Percentiles rank a stretch among this genome's conserved stretches.
These are phyloP conservation scores for Alternaria sp. DNA, from an alignment of 2,329 filamentous ascomycete species.

Conservation along the genomic window DNA sequence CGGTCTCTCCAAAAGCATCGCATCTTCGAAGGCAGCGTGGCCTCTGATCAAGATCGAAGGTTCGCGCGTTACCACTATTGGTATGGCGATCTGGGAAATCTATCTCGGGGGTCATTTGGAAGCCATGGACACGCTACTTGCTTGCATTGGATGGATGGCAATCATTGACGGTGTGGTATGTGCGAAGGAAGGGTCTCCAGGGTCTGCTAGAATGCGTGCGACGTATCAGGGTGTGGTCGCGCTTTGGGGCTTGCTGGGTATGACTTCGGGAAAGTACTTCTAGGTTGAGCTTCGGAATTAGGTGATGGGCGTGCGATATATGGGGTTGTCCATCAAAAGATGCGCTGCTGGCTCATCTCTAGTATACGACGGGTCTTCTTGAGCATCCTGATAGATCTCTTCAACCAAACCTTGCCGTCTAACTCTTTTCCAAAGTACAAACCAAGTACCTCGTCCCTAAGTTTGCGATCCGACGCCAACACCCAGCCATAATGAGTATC, in stretches of 20 bases:
- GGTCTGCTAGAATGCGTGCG: constrained; percentile 14
- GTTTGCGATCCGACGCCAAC: constrained; percentile 5
- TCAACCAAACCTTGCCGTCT: neutral
- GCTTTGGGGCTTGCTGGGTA: constrained; percentile 23
- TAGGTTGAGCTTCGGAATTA: neutral
- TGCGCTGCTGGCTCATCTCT: neutral
- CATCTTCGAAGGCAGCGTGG: neutral
- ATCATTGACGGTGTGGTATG: constrained; percentile 23
- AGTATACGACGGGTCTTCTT: neutral
- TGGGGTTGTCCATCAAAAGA: neutral
- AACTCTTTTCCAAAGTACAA: neutral
- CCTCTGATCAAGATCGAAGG: neutral
- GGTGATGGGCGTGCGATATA: neutral
- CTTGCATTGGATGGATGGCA: constrained; percentile 24
- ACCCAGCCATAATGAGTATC: constrained; percentile 15
- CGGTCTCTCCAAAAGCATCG: neutral
- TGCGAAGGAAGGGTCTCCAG: constrained; percentile 15
- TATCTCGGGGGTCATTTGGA: constrained; percentile 26
- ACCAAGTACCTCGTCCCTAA: neutral
- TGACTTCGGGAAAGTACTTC: constrained; percentile 25
- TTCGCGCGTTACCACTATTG: neutral
- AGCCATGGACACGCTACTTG: constrained; percentile 24
- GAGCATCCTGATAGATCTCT: neutral
- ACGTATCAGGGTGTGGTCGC: constrained; percentile 17
- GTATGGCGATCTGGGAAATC: constrained; percentile 2